Evolutionary conservation across 176 grass and related monocot genomes (phyloP), one percentile per base, ranked within the genome.

Genomic region (Triticum monococcum): DNA sequence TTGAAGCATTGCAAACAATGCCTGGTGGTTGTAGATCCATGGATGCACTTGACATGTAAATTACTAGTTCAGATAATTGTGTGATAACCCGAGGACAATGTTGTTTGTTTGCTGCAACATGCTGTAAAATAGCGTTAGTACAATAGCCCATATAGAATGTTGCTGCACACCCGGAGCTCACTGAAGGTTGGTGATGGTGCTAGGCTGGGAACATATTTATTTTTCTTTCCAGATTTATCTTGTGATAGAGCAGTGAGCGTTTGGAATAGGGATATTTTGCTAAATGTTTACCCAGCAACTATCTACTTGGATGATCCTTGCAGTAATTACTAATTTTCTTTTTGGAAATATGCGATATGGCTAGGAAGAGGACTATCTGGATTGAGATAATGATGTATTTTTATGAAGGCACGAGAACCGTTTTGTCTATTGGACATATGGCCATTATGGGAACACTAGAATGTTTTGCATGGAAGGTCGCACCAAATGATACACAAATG

Each of bases 401-500:
- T 74, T 52, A 74, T 74, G 40, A 46, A 46, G 22, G 71, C 40
- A 28, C 12, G 8, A 3, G 7, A 26, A 13, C 70, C 38, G 45
- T 73, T 24, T 26, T 73, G 23, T 38, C 36, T 43, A 43, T 43
- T 43, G 69, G 22, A 43, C n/a, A 73, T 73, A 73, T 73, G 70
- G 45, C 45, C 45, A 13, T 48, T 48, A 48, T 48, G 12, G 45
- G 62, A 40, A 43, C n/a, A 68, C 48, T 22, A 69, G 63, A 86
- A 70, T 32, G 62, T 43, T 86, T 69, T 52, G 33, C 50, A 43
- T 67, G 46, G 75, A 60, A 41, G 45, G 50, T 35, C 10, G 46
- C 64, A 54, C 46, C 46, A 86, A 50, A 40, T 86, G 16, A 57
- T 86, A 26, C 59, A 68, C 50, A 48, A 2, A 78, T 68, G 40